Evolutionary conservation across 2,329 filamentous ascomycete genomes (phyloP).

Genomic region (Fusarium sp.): DNA sequence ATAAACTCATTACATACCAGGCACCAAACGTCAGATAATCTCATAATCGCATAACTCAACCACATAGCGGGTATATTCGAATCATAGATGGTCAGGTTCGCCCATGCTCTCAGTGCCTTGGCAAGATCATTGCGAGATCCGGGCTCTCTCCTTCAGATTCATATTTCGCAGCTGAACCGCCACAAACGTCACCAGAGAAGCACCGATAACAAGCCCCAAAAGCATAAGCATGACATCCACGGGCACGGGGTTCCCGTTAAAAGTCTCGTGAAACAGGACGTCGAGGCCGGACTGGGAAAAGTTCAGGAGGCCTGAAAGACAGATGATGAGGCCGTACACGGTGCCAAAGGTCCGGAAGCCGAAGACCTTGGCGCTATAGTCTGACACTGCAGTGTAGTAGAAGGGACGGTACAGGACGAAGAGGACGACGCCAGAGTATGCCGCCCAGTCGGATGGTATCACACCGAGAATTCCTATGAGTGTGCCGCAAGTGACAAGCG

Average conservation of each 20-base stretch:
- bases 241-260: constrained; percentile 74
- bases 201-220: constrained; percentile 69
- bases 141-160: constrained; percentile 42
- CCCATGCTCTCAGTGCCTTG: too few relatives aligned
- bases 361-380: constrained; percentile 91
- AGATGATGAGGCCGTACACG: constrained; percentile 92
- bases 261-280: constrained; percentile 75
- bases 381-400: constrained; percentile 90
- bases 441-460: constrained; percentile 72
- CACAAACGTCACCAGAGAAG: constrained; percentile 72
- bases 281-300: constrained; percentile 84
- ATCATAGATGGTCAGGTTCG: background rate
- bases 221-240: constrained; percentile 75
- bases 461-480: constrained; percentile 78
- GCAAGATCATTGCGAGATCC: constrained; percentile 24
- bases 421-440: constrained; percentile 76
- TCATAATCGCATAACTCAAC: background rate
- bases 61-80: background rate
- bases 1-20: background rate
- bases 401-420: constrained; percentile 88
- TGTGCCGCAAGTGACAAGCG: constrained; percentile 75
- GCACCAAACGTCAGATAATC: background rate
- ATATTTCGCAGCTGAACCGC: constrained; percentile 50
- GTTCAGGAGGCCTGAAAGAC: constrained; percentile 81
- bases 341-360: constrained; percentile 91